Conservation (phyloP, 345 rosid genomes). For the Nephelium lappaceum region DNA sequence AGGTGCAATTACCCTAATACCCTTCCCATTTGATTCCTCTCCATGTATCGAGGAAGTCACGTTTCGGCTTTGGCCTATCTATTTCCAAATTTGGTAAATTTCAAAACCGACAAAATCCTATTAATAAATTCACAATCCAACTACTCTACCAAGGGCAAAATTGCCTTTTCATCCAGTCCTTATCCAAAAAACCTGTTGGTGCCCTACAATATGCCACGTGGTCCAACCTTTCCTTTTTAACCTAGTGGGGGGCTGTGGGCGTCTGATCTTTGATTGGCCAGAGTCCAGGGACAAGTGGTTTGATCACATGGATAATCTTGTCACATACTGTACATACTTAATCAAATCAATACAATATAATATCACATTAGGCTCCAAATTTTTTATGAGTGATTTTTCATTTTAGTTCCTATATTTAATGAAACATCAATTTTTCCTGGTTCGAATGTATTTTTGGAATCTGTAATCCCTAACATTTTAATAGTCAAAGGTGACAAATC, state of each 20-base stretch:
- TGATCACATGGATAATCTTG: slow-evolving; percentile 20
- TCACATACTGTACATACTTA: not conserved
- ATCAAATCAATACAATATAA: not conserved
- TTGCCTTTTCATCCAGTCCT: slow-evolving; percentile 17
- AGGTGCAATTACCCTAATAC: not conserved
- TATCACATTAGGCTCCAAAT: no score
- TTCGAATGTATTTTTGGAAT: no score
- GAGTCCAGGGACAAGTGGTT: not conserved
- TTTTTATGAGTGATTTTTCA: no score
- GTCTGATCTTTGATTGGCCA: slow-evolving; percentile 1
- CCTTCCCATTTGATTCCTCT: not conserved
- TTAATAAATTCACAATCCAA: not conserved
- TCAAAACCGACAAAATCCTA: not conserved
- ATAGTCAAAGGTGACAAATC: no score
- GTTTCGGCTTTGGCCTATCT: not conserved
- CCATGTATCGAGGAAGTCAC: not conserved
- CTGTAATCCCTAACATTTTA: no score
- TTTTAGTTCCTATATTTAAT: no score
- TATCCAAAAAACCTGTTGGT: slow-evolving; percentile 27
- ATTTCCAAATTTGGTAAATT: not conserved
- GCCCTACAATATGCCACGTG: slow-evolving; percentile 20
- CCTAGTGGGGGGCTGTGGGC: not conserved
- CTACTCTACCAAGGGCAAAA: not conserved
- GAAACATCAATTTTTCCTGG: no score
- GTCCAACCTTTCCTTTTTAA: not conserved